phyloP scores from a whole-genome alignment of 768 basidiomycete genomes.

The Tricholoma matsutake region DNA sequence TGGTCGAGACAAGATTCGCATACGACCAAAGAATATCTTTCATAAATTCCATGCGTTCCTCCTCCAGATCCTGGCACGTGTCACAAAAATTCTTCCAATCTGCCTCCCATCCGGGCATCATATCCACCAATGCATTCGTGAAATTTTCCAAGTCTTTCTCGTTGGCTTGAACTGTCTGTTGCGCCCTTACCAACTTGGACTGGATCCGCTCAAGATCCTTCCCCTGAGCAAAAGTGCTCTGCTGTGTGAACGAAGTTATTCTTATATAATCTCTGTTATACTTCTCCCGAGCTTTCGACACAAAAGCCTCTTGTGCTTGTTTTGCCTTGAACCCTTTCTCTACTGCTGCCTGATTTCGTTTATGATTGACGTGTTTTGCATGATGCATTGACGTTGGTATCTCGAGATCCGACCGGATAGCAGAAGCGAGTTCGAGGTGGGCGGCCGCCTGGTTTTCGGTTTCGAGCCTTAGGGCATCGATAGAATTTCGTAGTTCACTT shows the following conservation, averaged over 20 bases:
- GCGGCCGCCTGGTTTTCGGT: slow-evolving; percentile 75
- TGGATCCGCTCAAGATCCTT: slow-evolving; percentile 86
- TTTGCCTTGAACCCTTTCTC: slow-evolving; percentile 90
- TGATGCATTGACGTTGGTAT: slow-evolving; percentile 56
- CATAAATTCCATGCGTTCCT: slow-evolving; percentile 89
- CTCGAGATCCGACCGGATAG: slow-evolving; percentile 74
- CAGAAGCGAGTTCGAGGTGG: slow-evolving; percentile 70
- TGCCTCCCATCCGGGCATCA: slow-evolving; percentile 78
- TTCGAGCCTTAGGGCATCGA: slow-evolving; percentile 79
- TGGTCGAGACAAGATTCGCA: slow-evolving; percentile 89
- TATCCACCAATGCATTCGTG: slow-evolving; percentile 69
- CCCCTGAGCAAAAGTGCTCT: slow-evolving; percentile 80
- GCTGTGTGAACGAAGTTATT: slow-evolving; percentile 89
- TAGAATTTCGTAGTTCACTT: slow-evolving; percentile 76
- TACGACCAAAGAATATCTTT: slow-evolving; percentile 95
- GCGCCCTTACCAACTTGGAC: slow-evolving; percentile 76
- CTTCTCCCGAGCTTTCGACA: slow-evolving; percentile 83
- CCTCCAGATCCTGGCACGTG: slow-evolving; percentile 94
- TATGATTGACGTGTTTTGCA: slow-evolving; percentile 63
- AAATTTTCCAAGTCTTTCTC: slow-evolving; percentile 89
- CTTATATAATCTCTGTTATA: slow-evolving; percentile 86
- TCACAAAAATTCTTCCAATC: slow-evolving; percentile 97
- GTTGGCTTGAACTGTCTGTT: slow-evolving; percentile 85
- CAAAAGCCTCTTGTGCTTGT: slow-evolving; percentile 80
- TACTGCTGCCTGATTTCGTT: slow-evolving; percentile 66